Base-by-base conservation (phyloP, 139 green algal species). In the Chlorella ohadii region DNA sequence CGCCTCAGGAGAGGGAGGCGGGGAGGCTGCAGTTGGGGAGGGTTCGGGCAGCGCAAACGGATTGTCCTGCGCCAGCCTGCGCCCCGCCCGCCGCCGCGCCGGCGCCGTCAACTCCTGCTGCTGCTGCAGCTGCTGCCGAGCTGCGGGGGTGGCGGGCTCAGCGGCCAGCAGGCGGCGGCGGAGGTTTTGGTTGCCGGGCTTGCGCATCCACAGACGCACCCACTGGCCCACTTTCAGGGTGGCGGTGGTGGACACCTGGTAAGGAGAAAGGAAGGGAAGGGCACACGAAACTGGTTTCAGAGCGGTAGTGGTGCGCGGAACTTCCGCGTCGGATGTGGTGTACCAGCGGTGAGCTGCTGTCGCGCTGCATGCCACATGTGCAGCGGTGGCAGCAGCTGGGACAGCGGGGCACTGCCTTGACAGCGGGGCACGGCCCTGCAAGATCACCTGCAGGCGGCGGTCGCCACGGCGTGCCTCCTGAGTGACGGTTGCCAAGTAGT, bases 111-210 rank as follows among this genome's bases (percentile, higher is more conserved):
- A 33, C 5, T 12, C 36, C 59, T 66, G 9, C 5, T 33, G 68
- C 68, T 3, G 36, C 34, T 56, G 33, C 68, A 51, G 31, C 19
- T 27, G 36, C 51, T 22, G 66, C 9, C 9, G 31, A 20, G 31
- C 36, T 34, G 51, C 20, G 51, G 34, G 5, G 1, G 19, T 34
- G 33, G 33, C 23, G 75, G 12, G 25, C 38, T 31, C 47, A 27
- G 72, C 41, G 15, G 12, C 27, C 72, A 81, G 55, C 33, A 81
- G 55, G 74, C 34, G 31, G 57, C 76, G 56, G 57, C 76, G 5
- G 27, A 77, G 70, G 20, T 36, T 23, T 36, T 77, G 76, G 76
- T 82, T 82, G 76, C 76, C 76, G 22, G 76, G 76, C 36, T 56
- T 72, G 76, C 57, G 38, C n/a, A 51, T 39, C 76, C 56, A 72